phyloP scores from a whole-genome alignment of 2,329 filamentous ascomycete genomes.

The Alternaria burnsii region DNA sequence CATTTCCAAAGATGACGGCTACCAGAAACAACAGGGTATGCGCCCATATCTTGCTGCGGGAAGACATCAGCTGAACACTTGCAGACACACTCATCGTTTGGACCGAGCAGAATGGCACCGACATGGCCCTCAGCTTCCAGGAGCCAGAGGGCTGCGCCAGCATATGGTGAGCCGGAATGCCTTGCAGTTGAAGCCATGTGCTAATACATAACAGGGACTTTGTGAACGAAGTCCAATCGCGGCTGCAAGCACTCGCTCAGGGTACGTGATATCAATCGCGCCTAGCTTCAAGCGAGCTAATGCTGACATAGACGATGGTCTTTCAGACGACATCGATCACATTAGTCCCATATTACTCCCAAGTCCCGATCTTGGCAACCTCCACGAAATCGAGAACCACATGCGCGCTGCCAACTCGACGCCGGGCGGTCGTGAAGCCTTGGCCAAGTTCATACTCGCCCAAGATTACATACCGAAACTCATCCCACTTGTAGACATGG shows the following conservation, averaged over 20 bases:
- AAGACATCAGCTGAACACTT: slow-evolving; percentile 28
- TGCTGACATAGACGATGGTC: slow-evolving; percentile 72
- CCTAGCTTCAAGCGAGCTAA: slow-evolving; percentile 23
- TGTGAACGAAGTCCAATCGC: slow-evolving; percentile 83
- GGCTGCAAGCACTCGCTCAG: slow-evolving; percentile 69
- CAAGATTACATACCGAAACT: slow-evolving; percentile 90
- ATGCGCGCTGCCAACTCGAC: slow-evolving; percentile 82
- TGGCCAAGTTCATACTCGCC: slow-evolving; percentile 84
- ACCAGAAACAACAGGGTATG: slow-evolving; percentile 96
- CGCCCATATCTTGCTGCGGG: slow-evolving; percentile 14
- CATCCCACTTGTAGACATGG: slow-evolving; percentile 83
- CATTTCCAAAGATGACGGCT: slow-evolving; percentile 92
- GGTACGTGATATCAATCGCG: slow-evolving; percentile 58
- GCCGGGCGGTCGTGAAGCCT: slow-evolving; percentile 79
- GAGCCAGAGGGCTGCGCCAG: slow-evolving; percentile 91
- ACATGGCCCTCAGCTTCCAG: slow-evolving; percentile 98
- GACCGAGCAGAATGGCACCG: slow-evolving; percentile 89
- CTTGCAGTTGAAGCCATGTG: slow-evolving; percentile 10
- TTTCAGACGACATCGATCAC: slow-evolving; percentile 86
- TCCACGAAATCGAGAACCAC: slow-evolving; percentile 82
- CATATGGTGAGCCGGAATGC: slow-evolving; percentile 74
- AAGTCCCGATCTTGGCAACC: slow-evolving; percentile 78
- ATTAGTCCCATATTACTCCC: slow-evolving; percentile 78
- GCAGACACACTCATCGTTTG: slow-evolving; percentile 96
- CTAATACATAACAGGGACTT: slow-evolving; percentile 75